Evolutionary conservation across 305 asterid species (phyloP).

Genomic region (Salvia sclarea): DNA sequence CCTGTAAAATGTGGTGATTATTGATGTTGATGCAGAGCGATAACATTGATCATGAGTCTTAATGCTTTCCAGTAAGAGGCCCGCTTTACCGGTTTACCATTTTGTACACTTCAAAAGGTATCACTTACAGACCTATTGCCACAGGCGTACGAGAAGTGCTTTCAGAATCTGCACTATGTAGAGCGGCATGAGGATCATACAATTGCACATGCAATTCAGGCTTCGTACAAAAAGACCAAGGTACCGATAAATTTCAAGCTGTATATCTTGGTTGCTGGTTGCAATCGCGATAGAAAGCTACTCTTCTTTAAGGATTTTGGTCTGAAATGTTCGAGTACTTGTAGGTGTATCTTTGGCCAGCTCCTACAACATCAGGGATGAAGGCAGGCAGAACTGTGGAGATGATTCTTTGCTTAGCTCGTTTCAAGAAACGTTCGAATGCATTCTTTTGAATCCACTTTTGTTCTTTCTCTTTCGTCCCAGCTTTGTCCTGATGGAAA

Average conservation of each 20-base stretch:
- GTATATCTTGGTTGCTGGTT: conserved; percentile 1
- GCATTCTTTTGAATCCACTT: conserved; percentile 39
- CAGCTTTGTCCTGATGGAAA: conserved; percentile 27
- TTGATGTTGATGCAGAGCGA: too few relatives aligned
- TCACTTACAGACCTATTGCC: too few relatives aligned
- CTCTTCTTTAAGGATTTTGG: conserved; percentile 7
- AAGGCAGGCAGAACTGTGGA: conserved; percentile 89
- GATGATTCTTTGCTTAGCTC: conserved; percentile 73
- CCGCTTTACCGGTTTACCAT: too few relatives aligned
- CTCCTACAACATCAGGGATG: conserved; percentile 77
- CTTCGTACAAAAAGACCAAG: conserved; percentile 86
- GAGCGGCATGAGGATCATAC: conserved; percentile 93
- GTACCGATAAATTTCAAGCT: conserved; percentile 40
- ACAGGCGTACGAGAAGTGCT: conserved; percentile 92
- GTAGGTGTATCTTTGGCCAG: conserved; percentile 96
- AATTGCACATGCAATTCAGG: conserved; percentile 89
- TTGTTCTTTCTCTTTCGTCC: background rate
- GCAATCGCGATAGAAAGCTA: background rate
- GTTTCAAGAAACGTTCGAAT: conserved; percentile 92
- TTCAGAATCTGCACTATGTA: conserved; percentile 85
- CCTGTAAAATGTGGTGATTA: too few relatives aligned
- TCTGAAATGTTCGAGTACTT: conserved; percentile 23
- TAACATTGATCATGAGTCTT: too few relatives aligned
- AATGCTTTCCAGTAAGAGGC: too few relatives aligned
- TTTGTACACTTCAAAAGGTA: too few relatives aligned